A percentile compares a stretch with the other conserved stretches of the same genome.
Evolutionary conservation across 2,329 filamentous ascomycete species (phyloP).

Genomic region (Fusarium sp.): DNA sequence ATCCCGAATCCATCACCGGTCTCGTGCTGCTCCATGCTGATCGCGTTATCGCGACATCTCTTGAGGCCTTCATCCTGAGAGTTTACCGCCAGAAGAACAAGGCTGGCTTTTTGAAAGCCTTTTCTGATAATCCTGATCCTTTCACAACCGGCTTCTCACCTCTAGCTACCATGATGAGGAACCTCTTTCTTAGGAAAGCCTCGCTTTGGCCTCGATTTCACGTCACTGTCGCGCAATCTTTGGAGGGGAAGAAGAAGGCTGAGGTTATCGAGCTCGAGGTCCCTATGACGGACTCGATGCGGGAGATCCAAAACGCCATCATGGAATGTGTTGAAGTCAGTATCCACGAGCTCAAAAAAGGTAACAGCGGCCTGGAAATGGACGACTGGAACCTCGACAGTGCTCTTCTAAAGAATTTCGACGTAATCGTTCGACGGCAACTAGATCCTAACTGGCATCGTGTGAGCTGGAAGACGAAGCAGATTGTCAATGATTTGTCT

Average conservation of each 20-base stretch:
- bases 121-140: constrained; percentile 93
- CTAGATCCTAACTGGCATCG: constrained; percentile 98
- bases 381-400: constrained; percentile 98
- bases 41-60: constrained; percentile 84
- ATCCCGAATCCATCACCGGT: constrained; percentile 88
- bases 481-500: constrained; percentile 91
- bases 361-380: constrained; percentile 91
- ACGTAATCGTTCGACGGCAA: constrained; percentile 88
- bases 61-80: constrained; percentile 94
- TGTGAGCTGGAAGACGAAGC: constrained; percentile 93
- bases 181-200: constrained; percentile 87
- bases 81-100: constrained; percentile 97
- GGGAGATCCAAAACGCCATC: constrained; percentile 91
- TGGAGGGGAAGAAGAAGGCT: constrained; percentile 93
- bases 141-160: constrained; percentile 92
- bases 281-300: constrained; percentile 95
- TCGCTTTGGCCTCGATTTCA: constrained; percentile 96
- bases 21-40: constrained; percentile 92
- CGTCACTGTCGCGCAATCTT: constrained; percentile 86
- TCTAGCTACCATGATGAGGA: constrained; percentile 90
- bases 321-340: constrained; percentile 97
- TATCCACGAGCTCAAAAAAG: constrained; percentile 93
- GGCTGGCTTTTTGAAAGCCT: constrained; percentile 92
- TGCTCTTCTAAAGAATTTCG: constrained; percentile 92
- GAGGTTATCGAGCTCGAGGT: constrained; percentile 98